These are phyloP conservation scores for Papiliotrema fonsecae DNA, from an alignment of 1,284 basidiomycete species.

Conservation along the genomic window DNA sequence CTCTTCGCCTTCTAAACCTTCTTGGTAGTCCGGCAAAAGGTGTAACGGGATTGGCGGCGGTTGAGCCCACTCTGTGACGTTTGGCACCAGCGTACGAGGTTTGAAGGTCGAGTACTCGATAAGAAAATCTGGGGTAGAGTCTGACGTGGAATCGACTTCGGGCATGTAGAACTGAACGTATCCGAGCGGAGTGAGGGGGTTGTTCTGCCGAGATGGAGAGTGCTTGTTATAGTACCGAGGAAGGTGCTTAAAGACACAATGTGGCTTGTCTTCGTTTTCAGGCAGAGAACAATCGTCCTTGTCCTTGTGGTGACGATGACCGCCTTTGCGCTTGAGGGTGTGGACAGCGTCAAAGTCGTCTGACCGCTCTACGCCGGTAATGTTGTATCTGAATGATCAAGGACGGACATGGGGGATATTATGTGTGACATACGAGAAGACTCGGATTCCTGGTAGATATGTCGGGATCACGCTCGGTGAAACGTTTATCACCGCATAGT, in stretches of 20 bases:
- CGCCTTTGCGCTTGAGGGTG: constrained; percentile 21
- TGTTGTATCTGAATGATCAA: constrained; percentile 54
- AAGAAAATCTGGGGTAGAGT: constrained; percentile 61
- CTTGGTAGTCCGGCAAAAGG: constrained; percentile 56
- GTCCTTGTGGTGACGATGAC: constrained; percentile 31
- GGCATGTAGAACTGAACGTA: constrained; percentile 69
- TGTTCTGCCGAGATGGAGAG: constrained; percentile 40
- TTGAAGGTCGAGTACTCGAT: constrained; percentile 74
- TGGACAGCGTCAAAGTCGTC: constrained; percentile 14
- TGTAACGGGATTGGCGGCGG: constrained; percentile 59
- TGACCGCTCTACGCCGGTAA: constrained; percentile 50
- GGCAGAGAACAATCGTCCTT: constrained; percentile 38
- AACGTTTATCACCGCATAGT: constrained; percentile 71
- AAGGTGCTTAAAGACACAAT: constrained; percentile 42
- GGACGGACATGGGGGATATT: neutral
- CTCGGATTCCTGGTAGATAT: constrained; percentile 73
- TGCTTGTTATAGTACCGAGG: constrained; percentile 39
- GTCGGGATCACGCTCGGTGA: constrained; percentile 82
- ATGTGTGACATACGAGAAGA: constrained; percentile 58
- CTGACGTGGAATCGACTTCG: constrained; percentile 57
- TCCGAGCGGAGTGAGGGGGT: constrained; percentile 35
- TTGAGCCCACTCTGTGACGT: constrained; percentile 19
- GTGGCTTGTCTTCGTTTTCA: constrained; percentile 46
- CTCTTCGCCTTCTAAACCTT: constrained; percentile 6
- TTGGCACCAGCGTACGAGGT: constrained; percentile 47